These are phyloP conservation scores for Pyrenula aspistea DNA, from an alignment of 495 filamentous ascomycete species.

Conservation along the genomic window DNA sequence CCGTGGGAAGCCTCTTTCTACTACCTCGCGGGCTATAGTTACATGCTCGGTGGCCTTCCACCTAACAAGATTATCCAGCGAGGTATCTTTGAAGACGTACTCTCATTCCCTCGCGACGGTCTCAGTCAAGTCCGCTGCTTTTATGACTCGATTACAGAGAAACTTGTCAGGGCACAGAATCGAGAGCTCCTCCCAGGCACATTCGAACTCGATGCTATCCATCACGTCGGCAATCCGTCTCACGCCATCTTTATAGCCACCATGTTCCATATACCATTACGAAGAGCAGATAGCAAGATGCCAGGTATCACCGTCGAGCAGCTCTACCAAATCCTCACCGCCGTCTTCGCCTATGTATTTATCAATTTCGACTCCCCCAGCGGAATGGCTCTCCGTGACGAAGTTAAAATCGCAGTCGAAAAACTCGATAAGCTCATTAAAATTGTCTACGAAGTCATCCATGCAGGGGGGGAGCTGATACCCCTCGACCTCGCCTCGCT, in stretches of 20 bases:
- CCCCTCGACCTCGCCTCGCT: conserved; percentile 38
- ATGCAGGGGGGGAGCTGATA: too few species aligned
- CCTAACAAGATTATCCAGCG: conserved; percentile 8
- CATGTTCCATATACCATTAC: conserved; percentile 63
- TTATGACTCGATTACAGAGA: conserved; percentile 48
- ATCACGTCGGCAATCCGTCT: conserved; percentile 64
- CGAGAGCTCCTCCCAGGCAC: conserved; percentile 41
- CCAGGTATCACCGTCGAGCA: conserved; percentile 71
- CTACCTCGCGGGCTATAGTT: conserved; percentile 42
- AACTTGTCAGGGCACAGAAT: conserved; percentile 50
- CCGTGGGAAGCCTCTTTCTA: too few species aligned
- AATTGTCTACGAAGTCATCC: too few species aligned
- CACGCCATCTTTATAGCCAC: conserved; percentile 61
- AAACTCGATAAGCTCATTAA: conserved; percentile 54
- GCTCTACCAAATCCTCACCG: conserved; percentile 59
- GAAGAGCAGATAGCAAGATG: conserved; percentile 51
- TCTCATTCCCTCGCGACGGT: conserved; percentile 35
- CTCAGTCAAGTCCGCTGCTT: conserved; percentile 39
- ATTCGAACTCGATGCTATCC: conserved; percentile 64
- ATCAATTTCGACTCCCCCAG: conserved; percentile 40
- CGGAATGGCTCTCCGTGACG: conserved; percentile 46
- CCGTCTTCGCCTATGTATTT: conserved; percentile 48
- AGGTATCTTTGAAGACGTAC: too few species aligned
- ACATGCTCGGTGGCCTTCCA: conserved; percentile 41
- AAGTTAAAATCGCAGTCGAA: conserved; percentile 45